Conservation (phyloP, 2,329 filamentous ascomycete genomes). For the Dothideomycetes sp. region DNA sequence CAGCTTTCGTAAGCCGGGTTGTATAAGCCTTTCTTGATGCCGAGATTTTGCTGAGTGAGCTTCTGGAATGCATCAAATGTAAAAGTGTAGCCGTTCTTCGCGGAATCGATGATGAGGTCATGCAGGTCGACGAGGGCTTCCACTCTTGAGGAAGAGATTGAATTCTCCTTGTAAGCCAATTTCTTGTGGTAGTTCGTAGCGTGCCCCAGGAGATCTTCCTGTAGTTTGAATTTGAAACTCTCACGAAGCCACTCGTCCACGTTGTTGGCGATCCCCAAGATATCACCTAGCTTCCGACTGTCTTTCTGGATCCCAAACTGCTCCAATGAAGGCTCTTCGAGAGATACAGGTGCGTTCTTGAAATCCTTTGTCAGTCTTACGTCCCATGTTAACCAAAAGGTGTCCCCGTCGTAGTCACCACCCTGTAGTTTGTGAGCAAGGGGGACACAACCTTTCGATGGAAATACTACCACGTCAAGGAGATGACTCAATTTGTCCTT, state of each 20-base stretch:
- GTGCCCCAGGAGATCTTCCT: constrained; percentile 49
- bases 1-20: constrained; percentile 27
- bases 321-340: constrained; percentile 35
- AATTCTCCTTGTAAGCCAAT: constrained; percentile 45
- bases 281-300: constrained; percentile 37
- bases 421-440: constrained; percentile 65
- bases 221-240: constrained; percentile 51
- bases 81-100: constrained; percentile 43
- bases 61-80: constrained; percentile 35
- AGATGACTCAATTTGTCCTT: constrained; percentile 55
- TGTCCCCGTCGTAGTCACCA: constrained; percentile 74
- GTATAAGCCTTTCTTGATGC: constrained; percentile 42
- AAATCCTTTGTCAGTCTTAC: constrained; percentile 57
- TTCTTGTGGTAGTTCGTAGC: constrained; percentile 57
- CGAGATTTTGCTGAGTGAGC: constrained; percentile 43
- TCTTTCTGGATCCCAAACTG: constrained; percentile 45
- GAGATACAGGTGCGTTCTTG: constrained; percentile 46
- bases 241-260: constrained; percentile 42
- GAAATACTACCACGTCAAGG: constrained; percentile 73
- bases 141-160: constrained; percentile 21
- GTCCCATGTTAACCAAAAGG: constrained; percentile 69
- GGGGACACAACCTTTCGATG: constrained; percentile 50
- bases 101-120: constrained; percentile 37
- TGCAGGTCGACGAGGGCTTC: constrained; percentile 23
- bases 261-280: constrained; percentile 29